Evolutionary conservation across 169 alveolate species (phyloP), one percentile per base, ranked within the genome.

Genomic region (Plasmodium gallinaceum): DNA sequence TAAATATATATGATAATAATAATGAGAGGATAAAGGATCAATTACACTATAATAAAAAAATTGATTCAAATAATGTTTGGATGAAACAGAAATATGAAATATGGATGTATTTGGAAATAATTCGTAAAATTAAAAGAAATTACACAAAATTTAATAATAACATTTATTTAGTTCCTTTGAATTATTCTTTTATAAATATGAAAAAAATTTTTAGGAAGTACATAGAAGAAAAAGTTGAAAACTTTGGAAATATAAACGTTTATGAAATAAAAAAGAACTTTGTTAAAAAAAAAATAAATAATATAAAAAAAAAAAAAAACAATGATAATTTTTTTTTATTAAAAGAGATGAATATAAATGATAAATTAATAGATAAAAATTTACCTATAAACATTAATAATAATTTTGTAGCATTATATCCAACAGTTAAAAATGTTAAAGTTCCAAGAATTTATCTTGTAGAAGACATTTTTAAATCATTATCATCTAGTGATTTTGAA

Each of bases 121-220:
- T 78, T 78, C 89, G 89, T 37, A 64, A 62, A 14, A 78, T 78
- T 78, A 78, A 78, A 60, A 78, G 65, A 16, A 78, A 78, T 46
- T 65, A 78, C 16, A 58, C 64, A 46, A 78, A 65, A 22, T 78
- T 78, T 78, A 78, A 78, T 46, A 78, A 78, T 69, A 78, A 78
- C 57, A 78, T 78, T 37, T 78, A 78, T 58, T 65, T 78, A 78
- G 89, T 78, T n/a, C 89, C 89, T 18, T 65, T 78, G 76, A 78
- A 78, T 78, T 78, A 78, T 66, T 65, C 65, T 46, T 78, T 78
- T 65, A 78, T 78, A 65, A 78, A 78, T 58, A 64, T 78, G 76
- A 78, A 78, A 78, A 78, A 78, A 48, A 64, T 64, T 65, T 78
- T 78, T 32, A 78, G 64, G 48, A 48, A 78, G 42, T 42, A 66